Conservation (phyloP, 2,329 filamentous ascomycete species). For the Aspergillus japonicus region DNA sequence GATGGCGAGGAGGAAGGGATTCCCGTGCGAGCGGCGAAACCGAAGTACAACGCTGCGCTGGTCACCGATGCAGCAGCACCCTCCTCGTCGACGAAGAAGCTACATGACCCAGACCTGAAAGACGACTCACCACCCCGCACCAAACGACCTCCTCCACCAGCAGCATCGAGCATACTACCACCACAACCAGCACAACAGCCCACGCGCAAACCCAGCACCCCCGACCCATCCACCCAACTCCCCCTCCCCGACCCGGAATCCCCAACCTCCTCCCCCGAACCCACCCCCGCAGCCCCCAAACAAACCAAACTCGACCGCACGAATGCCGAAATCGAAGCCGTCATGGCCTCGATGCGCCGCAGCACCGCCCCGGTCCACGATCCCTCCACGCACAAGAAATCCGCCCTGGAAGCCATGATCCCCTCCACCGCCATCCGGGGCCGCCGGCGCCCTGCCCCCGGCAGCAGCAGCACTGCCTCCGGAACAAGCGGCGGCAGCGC, state of each 20-base stretch:
- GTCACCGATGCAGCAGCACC: conserved; percentile 33
- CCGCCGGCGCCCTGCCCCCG: conserved; percentile 43
- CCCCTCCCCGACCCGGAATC: conserved; percentile 47
- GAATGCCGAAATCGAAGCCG: conserved; percentile 46
- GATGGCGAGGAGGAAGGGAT: conserved; percentile 43
- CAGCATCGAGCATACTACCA: conserved; percentile 31
- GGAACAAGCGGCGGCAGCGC: conserved; percentile 46
- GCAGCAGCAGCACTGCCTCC: conserved; percentile 49
- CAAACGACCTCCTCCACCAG: conserved; percentile 33
- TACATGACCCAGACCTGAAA: not conserved
- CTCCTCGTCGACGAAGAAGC: conserved; percentile 10
- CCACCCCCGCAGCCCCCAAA: conserved; percentile 27
- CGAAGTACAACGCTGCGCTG: conserved; percentile 50
- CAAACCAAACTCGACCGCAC: conserved; percentile 41
- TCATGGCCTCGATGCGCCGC: conserved; percentile 51
- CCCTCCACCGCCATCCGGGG: conserved; percentile 49
- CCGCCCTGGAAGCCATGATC: conserved; percentile 50
- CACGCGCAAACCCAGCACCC: conserved; percentile 11
- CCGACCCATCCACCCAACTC: conserved; percentile 45
- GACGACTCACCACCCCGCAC: conserved; percentile 21
- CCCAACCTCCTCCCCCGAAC: conserved; percentile 31
- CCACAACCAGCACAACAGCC: not conserved
- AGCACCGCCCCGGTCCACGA: conserved; percentile 23
- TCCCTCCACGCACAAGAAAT: conserved; percentile 39
- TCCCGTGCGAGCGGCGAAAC: conserved; percentile 41